A percentile compares a stretch with the other conserved stretches of the same genome.
Conservation (phyloP, 257 asterid species). For the Nicotiana sylvestris region DNA sequence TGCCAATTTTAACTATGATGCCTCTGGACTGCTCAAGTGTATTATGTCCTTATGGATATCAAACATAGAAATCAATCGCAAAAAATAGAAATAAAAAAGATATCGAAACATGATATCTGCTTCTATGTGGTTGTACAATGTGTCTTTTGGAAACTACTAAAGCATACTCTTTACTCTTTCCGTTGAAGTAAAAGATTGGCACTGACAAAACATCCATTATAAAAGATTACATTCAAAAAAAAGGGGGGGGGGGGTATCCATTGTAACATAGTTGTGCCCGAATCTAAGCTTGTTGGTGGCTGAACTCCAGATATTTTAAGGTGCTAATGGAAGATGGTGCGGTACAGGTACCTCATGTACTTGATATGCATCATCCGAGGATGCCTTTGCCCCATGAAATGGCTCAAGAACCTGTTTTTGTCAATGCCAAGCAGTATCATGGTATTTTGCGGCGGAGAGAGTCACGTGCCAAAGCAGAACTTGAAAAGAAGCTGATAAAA, state of each 20-base stretch:
- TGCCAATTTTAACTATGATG: background rate
- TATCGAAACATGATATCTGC: background rate
- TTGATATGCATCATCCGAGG: constrained; percentile 61
- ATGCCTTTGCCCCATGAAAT: constrained; percentile 84
- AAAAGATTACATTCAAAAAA: background rate
- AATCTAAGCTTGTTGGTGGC: background rate
- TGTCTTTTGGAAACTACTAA: background rate
- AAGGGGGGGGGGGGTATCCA: background rate
- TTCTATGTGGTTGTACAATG: background rate
- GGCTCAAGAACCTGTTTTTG: constrained; percentile 87
- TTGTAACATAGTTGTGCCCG: background rate
- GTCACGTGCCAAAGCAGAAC: constrained; percentile 92
- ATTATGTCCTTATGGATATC: background rate
- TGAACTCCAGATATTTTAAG: background rate
- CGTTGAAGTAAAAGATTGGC: too few relatives aligned
- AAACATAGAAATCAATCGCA: background rate
- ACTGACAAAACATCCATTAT: background rate
- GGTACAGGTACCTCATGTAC: constrained; percentile 48
- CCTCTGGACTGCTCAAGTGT: background rate
- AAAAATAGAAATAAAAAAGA: background rate
- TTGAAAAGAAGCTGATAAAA: constrained; percentile 73
- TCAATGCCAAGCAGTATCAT: constrained; percentile 85
- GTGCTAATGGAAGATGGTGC: background rate
- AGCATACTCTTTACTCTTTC: background rate
- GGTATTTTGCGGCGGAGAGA: constrained; percentile 82